A percentile compares a stretch with the other conserved stretches of the same genome.
These are phyloP conservation scores for Tagetes erecta DNA, from an alignment of 129 eudicot genomes.

Conservation along the genomic window DNA sequence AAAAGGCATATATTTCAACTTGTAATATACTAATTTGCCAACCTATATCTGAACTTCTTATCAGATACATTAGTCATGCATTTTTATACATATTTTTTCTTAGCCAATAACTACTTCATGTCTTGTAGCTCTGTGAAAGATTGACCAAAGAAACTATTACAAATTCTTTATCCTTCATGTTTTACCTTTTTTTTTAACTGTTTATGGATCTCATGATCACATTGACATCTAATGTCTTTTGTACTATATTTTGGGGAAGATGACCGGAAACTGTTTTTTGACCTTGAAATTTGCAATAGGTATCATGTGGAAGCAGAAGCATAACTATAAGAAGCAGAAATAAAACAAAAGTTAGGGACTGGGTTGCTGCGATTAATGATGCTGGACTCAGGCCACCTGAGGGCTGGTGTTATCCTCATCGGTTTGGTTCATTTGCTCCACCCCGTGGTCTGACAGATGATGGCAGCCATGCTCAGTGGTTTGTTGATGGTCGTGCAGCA, in stretches of 20 bases:
- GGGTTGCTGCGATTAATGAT: constrained; percentile 96
- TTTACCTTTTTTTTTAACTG: neutral
- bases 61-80: neutral
- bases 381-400: constrained; percentile 95
- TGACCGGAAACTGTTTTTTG: constrained; percentile 22
- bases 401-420: constrained; percentile 99
- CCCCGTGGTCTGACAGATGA: constrained; percentile 93
- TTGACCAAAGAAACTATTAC: neutral
- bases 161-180: neutral
- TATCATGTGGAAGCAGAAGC: constrained; percentile 89
- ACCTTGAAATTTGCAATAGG: constrained; percentile 52
- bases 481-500: constrained; percentile 93
- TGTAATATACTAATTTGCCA: neutral
- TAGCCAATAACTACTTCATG: neutral
- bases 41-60: neutral
- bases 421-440: constrained; percentile 97
- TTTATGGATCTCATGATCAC: neutral
- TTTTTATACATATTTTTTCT: neutral
- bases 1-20: constrained; percentile 1
- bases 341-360: constrained; percentile 72
- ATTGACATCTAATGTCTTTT: neutral
- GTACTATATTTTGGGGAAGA: neutral
- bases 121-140: neutral
- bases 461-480: constrained; percentile 98
- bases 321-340: constrained; percentile 73